Base-by-base conservation (phyloP, 805 yeast species). In the Henningerozyma blattae region DNA sequence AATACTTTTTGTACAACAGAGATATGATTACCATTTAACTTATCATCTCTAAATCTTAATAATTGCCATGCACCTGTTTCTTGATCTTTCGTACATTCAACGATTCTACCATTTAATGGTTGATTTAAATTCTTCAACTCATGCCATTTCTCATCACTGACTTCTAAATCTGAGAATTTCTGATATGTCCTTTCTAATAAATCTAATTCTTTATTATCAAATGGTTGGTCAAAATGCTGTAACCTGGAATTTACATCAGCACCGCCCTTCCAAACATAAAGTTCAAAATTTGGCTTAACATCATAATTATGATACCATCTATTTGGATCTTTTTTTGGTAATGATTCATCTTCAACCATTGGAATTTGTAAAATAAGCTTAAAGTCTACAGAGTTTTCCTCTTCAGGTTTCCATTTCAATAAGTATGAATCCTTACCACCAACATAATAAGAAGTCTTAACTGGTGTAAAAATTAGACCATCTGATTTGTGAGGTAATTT, bases 381-480 rank as follows among this genome's bases (percentile, higher is more conserved):
- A 58, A 84, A 91, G 58, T 91, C 99, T 29, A 93, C 73, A 0
- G 96, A 80, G 47, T 91, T 93, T 56, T 89, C 98, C 41, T 83
- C 83, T 10, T 94, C 84, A 2, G 98, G 97, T 51, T 91, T 91
- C 99, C 99, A 91, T 58, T 93, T 91, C 35, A 91, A 61, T 32
- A 91, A 63, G 5, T 85, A 73, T 1, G 74, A 68, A 55, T 91
- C 97, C 1, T 97, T 89, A 8, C 54, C 52, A 12, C 97, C 97
- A 41, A 77, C 74, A 3, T 73, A 65, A 58, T 91, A 91, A 0
- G 95, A 93, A 1, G 89, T 73, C 34, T 75, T 84, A 29, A 93
- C 80, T 43, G 94, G 84, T 2, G 99, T 91, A 56, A 86, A 83
- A 39, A 91, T 84, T 18, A 91, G 67, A 1, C 99, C 99, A 60